phyloP scores from a whole-genome alignment of 2,329 filamentous ascomycete species.

The Mariannaea sp. region DNA sequence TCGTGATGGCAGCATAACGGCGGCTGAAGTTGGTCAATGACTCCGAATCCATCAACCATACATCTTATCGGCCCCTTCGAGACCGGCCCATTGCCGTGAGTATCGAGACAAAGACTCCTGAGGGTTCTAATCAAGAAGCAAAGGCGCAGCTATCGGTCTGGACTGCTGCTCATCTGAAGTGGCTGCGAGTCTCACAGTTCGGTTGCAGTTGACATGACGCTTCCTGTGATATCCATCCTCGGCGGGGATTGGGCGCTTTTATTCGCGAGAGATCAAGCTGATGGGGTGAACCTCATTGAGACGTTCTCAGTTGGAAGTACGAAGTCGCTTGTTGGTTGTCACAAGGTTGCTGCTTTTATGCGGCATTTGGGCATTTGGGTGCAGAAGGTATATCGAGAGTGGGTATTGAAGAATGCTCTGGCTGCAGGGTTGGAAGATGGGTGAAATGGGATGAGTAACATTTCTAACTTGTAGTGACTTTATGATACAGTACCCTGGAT shows the following conservation, averaged over 20 bases:
- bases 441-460: no score
- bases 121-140: conserved; percentile 7
- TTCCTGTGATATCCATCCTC: conserved; percentile 2
- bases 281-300: conserved; percentile 10
- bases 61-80: conserved; percentile 4
- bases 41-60: conserved; percentile 14
- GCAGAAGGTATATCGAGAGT: not conserved
- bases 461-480: no score
- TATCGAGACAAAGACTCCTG: conserved; percentile 17
- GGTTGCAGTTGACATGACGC: conserved; percentile 1
- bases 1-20: not conserved
- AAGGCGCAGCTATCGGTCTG: conserved; percentile 14
- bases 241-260: not conserved
- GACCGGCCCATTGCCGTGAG: conserved; percentile 13
- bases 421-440: no score
- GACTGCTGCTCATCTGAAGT: conserved; percentile 8
- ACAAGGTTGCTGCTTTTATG: conserved; percentile 9
- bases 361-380: conserved; percentile 8
- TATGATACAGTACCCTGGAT: no score
- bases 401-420: conserved; percentile 10
- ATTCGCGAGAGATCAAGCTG: conserved; percentile 1
- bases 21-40: not conserved
- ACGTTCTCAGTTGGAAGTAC: conserved; percentile 1
- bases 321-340: conserved; percentile 11
- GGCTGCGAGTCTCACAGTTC: conserved; percentile 6